Evolutionary conservation across 805 yeast species (phyloP), one percentile per base, ranked within the genome.

Genomic region (Candida coleopterorum): DNA sequence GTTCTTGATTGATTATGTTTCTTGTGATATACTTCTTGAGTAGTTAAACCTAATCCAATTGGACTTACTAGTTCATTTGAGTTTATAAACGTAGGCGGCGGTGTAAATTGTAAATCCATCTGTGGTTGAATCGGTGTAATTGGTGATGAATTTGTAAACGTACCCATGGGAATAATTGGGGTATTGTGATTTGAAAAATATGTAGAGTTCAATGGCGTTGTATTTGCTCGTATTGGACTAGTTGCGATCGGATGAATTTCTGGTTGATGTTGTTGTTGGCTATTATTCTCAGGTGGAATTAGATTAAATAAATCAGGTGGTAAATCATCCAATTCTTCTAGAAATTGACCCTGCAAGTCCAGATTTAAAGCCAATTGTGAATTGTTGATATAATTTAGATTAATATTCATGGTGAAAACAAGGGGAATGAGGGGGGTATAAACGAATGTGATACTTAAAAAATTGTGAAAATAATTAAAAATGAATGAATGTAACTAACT

Each of bases 121-220:
- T 23, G 36, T 22, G 25, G 25, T 14, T 21, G 32, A 18, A 18
- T 24, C 8, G 39, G 39, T 16, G 39, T 29, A 8, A 29, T 29
- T 14, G 39, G 39, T 11, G 34, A 24, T 12, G 32, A 35, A 7
- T 29, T 27, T 14, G 37, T 17, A 27, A 27, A 27, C 21, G 32
- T 25, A 4, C 32, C 32, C 37, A 34, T 26, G 10, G 37, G 32
- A 4, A 34, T 17, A 14, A 27, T 11, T 11, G 37, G 37, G n/a
- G 37, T 34, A n/a, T 26, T 26, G 6, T 34, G 29, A 27, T 34
- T 26, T 6, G 37, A 34, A 15, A 34, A 34, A 22, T 34, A 14
- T 9, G 31, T 27, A 6, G 25, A 22, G 9, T 23, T 22, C 12
- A 32, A 24, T 2, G 34, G 34, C 6, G 34, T 32, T 17, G 16